These are phyloP conservation scores for Gonapodya prolifera DNA, from an alignment of 192 early-diverging fungal genomes.

Conservation along the genomic window DNA sequence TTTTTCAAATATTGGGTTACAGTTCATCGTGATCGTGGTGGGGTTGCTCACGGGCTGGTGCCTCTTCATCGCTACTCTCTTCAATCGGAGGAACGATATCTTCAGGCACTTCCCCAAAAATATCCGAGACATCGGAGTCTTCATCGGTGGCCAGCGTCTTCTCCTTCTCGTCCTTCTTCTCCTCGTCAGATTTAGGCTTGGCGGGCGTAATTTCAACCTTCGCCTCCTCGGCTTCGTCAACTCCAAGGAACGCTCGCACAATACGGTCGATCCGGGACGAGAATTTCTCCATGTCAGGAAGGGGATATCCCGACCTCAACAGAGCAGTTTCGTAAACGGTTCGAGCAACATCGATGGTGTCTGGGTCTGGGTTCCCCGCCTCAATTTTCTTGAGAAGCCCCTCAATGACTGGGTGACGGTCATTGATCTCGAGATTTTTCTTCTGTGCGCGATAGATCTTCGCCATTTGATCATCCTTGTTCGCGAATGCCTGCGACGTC, in stretches of 20 bases:
- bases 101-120: too few relatives aligned
- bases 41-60: too few relatives aligned
- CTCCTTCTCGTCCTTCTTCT: neutral
- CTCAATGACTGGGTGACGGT: conserved; percentile 45
- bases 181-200: neutral
- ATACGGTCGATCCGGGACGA: conserved; percentile 11
- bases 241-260: conserved; percentile 9
- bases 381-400: conserved; percentile 33
- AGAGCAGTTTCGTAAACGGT: conserved; percentile 52
- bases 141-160: too few relatives aligned
- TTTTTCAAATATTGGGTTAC: too few relatives aligned
- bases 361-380: conserved; percentile 27
- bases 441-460: conserved; percentile 34
- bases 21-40: too few relatives aligned
- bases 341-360: conserved; percentile 24
- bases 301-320: conserved; percentile 43
- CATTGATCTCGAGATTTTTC: conserved; percentile 58
- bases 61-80: too few relatives aligned
- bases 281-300: conserved; percentile 39
- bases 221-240: conserved; percentile 13
- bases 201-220: conserved; percentile 13
- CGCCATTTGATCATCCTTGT: conserved; percentile 29
- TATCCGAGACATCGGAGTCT: too few relatives aligned
- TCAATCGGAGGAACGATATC: too few relatives aligned
- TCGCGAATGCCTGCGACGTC: conserved; percentile 31